Base-by-base conservation (phyloP, 345 rosid species). In the Populus nigra region DNA sequence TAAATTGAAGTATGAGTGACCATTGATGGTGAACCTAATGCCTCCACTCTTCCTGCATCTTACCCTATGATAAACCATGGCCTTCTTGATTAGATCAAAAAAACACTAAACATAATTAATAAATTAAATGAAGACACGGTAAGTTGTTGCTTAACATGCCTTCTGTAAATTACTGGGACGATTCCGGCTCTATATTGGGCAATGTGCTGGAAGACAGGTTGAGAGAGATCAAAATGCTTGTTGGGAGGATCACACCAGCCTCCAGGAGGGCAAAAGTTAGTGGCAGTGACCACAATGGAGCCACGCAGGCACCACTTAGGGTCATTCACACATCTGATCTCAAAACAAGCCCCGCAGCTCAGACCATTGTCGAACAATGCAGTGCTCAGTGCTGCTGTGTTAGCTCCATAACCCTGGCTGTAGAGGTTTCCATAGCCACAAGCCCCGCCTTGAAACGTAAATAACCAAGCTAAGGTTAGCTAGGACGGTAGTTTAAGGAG, bases 1-100 rank as follows among this genome's bases (percentile, higher is more conserved):
- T 18, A 91, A 77, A 75, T 89, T 86, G 83, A 89, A 89, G 80
- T 86, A 91, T 0, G 92, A 41, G 49, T 91, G 88, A 5, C 94
- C 92, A 16, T 88, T 87, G 7, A 91, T 62, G 7, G 89, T 87
- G 69, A 89, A 89, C 78, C 90, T 83, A 41, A 91, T 84, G 12
- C 94, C 94, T 76, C 90, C 92, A 63, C 82, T 85, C 69, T 83
- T 87, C 80, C 59, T 68, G 69, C 82, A 79, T 50, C 78, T 74
- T 29, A 79, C 71, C 82, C 82, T 79, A 62, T 2, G 61, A 38
- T 3, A 39, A 31, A 25, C 35, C 15, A 16, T 38, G n/a, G 20
- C 47, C 68, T 7, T 36, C 31, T 16, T 12, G 8, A 31, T 65
- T 2, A 29, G 22, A 65, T 5, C 1, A 16, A 8, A 50, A 18